Percentiles rank a stretch among this genome's conserved stretches.
Evolutionary conservation across 2,329 filamentous ascomycete species (phyloP).

Genomic region (Keithomyces neogunnii): DNA sequence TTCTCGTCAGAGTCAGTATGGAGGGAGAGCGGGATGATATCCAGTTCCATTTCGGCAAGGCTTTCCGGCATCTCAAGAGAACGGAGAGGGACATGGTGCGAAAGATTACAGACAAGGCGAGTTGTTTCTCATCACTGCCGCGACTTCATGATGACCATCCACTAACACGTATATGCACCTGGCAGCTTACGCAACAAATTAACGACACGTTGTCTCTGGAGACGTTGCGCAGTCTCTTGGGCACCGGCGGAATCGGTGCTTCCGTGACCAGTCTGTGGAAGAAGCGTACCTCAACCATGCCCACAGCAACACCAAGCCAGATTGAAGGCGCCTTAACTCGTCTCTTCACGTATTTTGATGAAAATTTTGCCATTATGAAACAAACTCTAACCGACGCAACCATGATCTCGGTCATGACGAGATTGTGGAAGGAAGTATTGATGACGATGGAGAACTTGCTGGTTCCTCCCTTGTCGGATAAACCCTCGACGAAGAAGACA

Average conservation of each 20-base stretch:
- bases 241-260: slow-evolving; percentile 59
- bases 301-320: slow-evolving; percentile 60
- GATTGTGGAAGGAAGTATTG: slow-evolving; percentile 95
- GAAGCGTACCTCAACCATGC: slow-evolving; percentile 45
- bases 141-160: background rate
- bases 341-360: slow-evolving; percentile 90
- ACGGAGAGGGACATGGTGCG: slow-evolving; percentile 97
- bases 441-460: slow-evolving; percentile 83
- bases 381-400: slow-evolving; percentile 86
- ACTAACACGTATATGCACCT: slow-evolving; percentile 1
- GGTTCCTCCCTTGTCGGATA: slow-evolving; percentile 90
- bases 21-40: slow-evolving; percentile 98
- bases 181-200: slow-evolving; percentile 82
- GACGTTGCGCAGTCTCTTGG: slow-evolving; percentile 66
- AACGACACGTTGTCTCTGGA: slow-evolving; percentile 79
- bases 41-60: slow-evolving; percentile 96
- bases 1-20: slow-evolving; percentile 92
- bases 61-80: slow-evolving; percentile 88
- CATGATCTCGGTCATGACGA: slow-evolving; percentile 98
- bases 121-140: slow-evolving; percentile 10
- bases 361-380: slow-evolving; percentile 99
- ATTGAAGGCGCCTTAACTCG: slow-evolving; percentile 75
- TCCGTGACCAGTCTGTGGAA: slow-evolving; percentile 64
- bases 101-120: slow-evolving; percentile 93
- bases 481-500: slow-evolving; percentile 76